Percentiles rank a stretch among this genome's conserved stretches.
These are phyloP conservation scores for Rhizoclosmatium sp. DNA, from an alignment of 192 early-diverging fungal species.

Conservation along the genomic window DNA sequence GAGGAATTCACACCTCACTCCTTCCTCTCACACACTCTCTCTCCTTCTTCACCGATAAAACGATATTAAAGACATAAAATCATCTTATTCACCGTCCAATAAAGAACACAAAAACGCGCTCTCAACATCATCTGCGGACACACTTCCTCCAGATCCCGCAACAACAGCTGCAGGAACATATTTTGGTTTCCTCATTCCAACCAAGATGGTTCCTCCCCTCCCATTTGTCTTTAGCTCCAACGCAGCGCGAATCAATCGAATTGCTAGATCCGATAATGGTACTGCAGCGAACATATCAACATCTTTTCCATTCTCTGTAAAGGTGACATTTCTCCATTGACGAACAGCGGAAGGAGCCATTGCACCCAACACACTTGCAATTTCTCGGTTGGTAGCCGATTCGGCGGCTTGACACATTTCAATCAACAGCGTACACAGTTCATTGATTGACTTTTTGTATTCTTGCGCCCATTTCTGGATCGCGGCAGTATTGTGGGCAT, in stretches of 20 bases:
- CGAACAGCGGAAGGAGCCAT: constrained; percentile 16
- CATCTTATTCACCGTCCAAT: not conserved
- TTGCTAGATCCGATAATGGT: constrained; percentile 22
- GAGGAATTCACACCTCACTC: too few species aligned
- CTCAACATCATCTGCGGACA: constrained; percentile 23
- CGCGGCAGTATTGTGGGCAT: not conserved
- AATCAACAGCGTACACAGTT: constrained; percentile 6
- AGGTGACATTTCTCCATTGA: not conserved
- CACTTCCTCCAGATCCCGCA: constrained; percentile 24
- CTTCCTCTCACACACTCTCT: too few species aligned
- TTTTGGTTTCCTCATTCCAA: constrained; percentile 23
- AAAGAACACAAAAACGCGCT: constrained; percentile 36
- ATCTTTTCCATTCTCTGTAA: not conserved
- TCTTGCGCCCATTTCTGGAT: constrained; percentile 14
- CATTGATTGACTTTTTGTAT: constrained; percentile 8
- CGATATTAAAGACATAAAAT: too few species aligned
- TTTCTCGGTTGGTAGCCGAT: constrained; percentile 23
- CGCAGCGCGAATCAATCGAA: constrained; percentile 20
- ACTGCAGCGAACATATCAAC: constrained; percentile 24
- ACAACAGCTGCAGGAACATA: constrained; percentile 22
- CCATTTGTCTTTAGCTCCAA: constrained; percentile 25
- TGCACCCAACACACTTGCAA: constrained; percentile 20
- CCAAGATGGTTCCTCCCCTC: constrained; percentile 34
- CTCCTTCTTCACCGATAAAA: too few species aligned
- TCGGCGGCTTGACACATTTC: constrained; percentile 1